phyloP scores from a whole-genome alignment of 1,284 basidiomycete genomes.

The Entoloma clypeatum region DNA sequence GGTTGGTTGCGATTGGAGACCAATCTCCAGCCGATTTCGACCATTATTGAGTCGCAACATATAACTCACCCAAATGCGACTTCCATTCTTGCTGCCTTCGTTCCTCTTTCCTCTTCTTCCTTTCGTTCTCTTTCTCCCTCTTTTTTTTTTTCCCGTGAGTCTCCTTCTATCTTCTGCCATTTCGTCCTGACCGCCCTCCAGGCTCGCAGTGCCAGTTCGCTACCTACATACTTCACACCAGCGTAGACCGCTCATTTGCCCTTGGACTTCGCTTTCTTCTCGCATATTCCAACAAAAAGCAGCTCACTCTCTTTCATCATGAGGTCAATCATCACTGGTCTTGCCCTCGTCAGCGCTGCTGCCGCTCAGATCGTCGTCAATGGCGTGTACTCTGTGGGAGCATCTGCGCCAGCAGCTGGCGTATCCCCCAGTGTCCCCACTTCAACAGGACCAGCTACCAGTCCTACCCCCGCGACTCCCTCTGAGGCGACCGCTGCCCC shows the following conservation, averaged over 20 bases:
- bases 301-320: constrained; percentile 48
- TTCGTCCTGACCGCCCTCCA: constrained; percentile 22
- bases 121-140: constrained; percentile 37
- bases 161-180: background rate
- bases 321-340: constrained; percentile 57
- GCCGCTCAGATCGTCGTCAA: constrained; percentile 54
- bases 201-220: constrained; percentile 30
- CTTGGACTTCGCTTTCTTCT: constrained; percentile 37
- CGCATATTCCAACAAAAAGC: constrained; percentile 35
- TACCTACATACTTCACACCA: constrained; percentile 47
- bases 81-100: constrained; percentile 37
- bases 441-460: constrained; percentile 40
- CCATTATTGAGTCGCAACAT: constrained; percentile 22
- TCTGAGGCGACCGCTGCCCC: constrained; percentile 18
- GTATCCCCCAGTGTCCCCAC: too few relatives aligned
- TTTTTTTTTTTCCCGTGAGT: constrained; percentile 36
- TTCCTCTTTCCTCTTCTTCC: constrained; percentile 38
- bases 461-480: constrained; percentile 18
- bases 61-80: constrained; percentile 14
- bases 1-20: constrained; percentile 37
- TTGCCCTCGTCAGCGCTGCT: constrained; percentile 53
- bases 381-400: too few relatives aligned
- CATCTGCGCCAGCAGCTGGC: too few relatives aligned
- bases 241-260: constrained; percentile 67
- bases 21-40: too few relatives aligned